Evolutionary conservation across 495 filamentous ascomycete genomes (phyloP).

Genomic region (Xylaria bambusicola): DNA sequence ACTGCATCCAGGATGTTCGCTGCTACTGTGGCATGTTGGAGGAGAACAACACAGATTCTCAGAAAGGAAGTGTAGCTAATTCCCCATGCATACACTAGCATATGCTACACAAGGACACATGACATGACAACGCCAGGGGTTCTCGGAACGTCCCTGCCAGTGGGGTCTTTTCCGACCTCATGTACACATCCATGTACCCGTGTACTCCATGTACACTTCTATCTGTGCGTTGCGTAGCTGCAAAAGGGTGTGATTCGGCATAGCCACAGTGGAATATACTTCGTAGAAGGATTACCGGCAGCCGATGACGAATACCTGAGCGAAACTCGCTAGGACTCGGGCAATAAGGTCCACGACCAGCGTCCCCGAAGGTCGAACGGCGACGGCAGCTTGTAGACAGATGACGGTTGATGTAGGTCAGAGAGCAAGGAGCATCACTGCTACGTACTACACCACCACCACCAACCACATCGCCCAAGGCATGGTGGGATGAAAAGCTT

Average conservation of each 20-base stretch:
- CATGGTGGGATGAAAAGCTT: constrained; percentile 15
- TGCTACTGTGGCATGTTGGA: constrained; percentile 10
- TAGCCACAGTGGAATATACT: not conserved
- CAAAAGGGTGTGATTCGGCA: constrained; percentile 1
- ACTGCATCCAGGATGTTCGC: constrained; percentile 9
- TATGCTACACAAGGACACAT: constrained; percentile 20
- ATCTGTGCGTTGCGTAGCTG: not conserved
- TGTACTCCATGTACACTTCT: constrained; percentile 1
- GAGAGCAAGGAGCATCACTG: not conserved
- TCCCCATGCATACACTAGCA: constrained; percentile 12
- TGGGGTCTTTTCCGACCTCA: constrained; percentile 15
- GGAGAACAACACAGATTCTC: not conserved
- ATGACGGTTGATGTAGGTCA: too few relatives aligned
- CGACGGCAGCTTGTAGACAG: not conserved
- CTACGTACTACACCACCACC: not conserved
- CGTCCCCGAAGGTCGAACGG: not conserved
- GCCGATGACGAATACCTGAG: not conserved
- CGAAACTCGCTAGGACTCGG: constrained; percentile 5
- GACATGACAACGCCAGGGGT: constrained; percentile 19
- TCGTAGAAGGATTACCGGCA: constrained; percentile 9
- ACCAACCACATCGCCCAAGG: not conserved
- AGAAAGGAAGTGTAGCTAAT: not conserved
- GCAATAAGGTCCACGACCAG: not conserved
- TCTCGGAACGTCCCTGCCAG: constrained; percentile 19
- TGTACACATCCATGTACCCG: not conserved